Evolutionary conservation across 1,284 basidiomycete genomes (phyloP).

Genomic region (Stygiomarasmius scandens): DNA sequence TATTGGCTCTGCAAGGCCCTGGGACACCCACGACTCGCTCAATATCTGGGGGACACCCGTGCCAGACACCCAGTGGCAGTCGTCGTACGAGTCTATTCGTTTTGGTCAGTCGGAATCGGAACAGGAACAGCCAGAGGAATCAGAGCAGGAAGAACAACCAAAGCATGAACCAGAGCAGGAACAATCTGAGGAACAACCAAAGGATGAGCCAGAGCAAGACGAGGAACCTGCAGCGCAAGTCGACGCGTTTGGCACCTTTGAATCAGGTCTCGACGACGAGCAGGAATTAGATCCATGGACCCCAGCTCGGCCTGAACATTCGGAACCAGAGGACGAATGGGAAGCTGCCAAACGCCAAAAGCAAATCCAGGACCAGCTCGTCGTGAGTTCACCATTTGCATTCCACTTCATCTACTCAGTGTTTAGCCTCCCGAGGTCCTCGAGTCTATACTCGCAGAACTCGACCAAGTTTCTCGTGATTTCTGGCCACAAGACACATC

Average conservation of each 20-base stretch:
- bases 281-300: conserved; percentile 39
- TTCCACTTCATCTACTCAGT: not conserved
- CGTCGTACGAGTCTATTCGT: not conserved
- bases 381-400: conserved; percentile 50
- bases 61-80: not conserved
- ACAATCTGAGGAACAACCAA: not conserved
- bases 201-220: not conserved
- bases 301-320: conserved; percentile 34
- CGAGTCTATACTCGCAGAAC: conserved; percentile 53
- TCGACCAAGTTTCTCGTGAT: conserved; percentile 50
- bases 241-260: conserved; percentile 69
- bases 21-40: conserved; percentile 39
- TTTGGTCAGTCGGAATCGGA: not conserved
- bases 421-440: conserved; percentile 71
- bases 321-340: conserved; percentile 58
- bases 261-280: conserved; percentile 42
- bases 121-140: not conserved
- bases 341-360: conserved; percentile 62
- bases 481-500: conserved; percentile 44
- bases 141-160: not conserved
- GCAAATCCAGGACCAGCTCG: conserved; percentile 57
- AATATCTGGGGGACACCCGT: conserved; percentile 35
- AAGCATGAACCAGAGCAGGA: not conserved
- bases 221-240: not conserved
- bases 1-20: conserved; percentile 44